Evolutionary conservation across 1,284 basidiomycete genomes (phyloP).

Genomic region (Mycosarcoma maydis): DNA sequence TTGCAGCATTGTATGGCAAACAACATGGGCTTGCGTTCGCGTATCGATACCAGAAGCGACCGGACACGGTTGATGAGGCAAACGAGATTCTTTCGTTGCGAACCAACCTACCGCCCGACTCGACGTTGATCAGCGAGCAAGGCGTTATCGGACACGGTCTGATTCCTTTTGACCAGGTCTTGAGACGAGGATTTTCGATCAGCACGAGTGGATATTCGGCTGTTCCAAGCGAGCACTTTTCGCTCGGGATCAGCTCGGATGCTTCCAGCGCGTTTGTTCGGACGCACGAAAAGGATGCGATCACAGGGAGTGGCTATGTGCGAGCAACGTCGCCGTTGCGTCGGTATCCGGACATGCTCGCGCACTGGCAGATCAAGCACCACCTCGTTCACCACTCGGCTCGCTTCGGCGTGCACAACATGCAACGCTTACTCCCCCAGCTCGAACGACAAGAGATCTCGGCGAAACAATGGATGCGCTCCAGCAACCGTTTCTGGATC

Average conservation of each 20-base stretch:
- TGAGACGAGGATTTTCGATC: constrained; percentile 17
- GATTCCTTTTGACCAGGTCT: constrained; percentile 22
- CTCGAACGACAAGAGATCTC: constrained; percentile 47
- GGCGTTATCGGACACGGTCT: constrained; percentile 29
- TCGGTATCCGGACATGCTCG: constrained; percentile 82
- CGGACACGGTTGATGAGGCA: too few relatives aligned
- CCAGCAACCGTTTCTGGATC: constrained; percentile 44
- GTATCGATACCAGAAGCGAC: constrained; percentile 75
- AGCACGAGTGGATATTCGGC: constrained; percentile 19
- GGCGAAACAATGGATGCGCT: constrained; percentile 31
- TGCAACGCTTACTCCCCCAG: constrained; percentile 31
- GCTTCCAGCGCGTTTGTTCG: background rate
- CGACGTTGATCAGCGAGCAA: background rate
- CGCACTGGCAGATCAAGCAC: constrained; percentile 94
- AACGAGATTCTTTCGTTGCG: constrained; percentile 61
- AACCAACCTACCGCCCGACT: constrained; percentile 48
- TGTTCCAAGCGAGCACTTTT: constrained; percentile 74
- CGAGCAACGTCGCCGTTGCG: constrained; percentile 89
- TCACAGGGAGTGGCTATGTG: constrained; percentile 71
- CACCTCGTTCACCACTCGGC: constrained; percentile 68
- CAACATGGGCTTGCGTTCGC: constrained; percentile 76
- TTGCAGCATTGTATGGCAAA: constrained; percentile 78
- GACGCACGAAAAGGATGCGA: constrained; percentile 4
- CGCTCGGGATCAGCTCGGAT: constrained; percentile 75
- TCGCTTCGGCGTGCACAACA: constrained; percentile 4